A percentile compares a stretch with the other conserved stretches of the same genome.
These are phyloP conservation scores for Biscutella auriculata DNA, from an alignment of 441 rosid genomes.

Conservation along the genomic window DNA sequence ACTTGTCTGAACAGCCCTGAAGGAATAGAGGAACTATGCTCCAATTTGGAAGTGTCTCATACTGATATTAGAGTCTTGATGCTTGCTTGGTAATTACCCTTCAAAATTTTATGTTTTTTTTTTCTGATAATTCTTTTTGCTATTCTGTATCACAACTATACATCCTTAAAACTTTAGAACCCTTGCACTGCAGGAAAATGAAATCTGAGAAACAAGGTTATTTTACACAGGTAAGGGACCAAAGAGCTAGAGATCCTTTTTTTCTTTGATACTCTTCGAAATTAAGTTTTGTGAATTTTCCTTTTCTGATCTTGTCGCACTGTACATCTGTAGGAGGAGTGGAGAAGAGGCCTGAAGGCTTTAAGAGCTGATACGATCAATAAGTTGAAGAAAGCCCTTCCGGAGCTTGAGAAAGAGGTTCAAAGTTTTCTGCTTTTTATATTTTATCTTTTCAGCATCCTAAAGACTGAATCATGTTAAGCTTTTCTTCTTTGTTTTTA, in stretches of 20 bases:
- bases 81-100: constrained; percentile 77
- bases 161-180: background rate
- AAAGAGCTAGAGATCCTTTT: background rate
- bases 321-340: constrained; percentile 52
- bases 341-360: constrained; percentile 68
- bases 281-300: background rate
- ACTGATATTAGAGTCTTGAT: constrained; percentile 90
- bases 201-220: constrained; percentile 93
- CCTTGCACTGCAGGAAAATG: constrained; percentile 63
- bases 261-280: background rate
- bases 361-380: constrained; percentile 49
- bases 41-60: constrained; percentile 73
- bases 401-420: constrained; percentile 45
- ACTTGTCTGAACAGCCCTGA: constrained; percentile 69
- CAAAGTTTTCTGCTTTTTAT: background rate
- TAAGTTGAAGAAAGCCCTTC: constrained; percentile 65
- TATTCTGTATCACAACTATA: background rate
- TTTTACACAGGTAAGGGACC: constrained; percentile 69
- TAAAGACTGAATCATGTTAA: background rate
- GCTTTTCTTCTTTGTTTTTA: background rate
- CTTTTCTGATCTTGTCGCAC: background rate
- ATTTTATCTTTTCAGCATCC: constrained; percentile 5
- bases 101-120: background rate
- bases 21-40: constrained; percentile 81
- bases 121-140: no score